phyloP scores from a whole-genome alignment of 371 early-diverging fungal genomes.

The Mucor ambiguus region DNA sequence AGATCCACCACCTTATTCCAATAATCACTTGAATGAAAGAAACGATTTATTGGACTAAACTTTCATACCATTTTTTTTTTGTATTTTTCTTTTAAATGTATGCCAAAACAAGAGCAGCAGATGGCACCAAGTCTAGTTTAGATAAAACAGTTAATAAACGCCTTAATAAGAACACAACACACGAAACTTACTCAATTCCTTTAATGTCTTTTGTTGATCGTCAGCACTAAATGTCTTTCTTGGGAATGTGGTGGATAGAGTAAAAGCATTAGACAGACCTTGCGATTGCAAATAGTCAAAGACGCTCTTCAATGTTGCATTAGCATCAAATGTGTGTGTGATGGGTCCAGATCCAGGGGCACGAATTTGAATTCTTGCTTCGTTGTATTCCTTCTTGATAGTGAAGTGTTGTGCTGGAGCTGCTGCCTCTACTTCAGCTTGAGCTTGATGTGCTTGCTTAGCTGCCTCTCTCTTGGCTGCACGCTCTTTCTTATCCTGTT shows the following conservation, averaged over 20 bases:
- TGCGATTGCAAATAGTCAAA: slow-evolving; percentile 63
- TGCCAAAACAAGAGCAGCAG: slow-evolving; percentile 40
- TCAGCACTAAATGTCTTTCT: slow-evolving; percentile 53
- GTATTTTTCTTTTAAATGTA: slow-evolving; percentile 9
- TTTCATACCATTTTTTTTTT: neutral
- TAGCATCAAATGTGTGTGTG: slow-evolving; percentile 73
- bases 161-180: neutral
- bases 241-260: slow-evolving; percentile 75
- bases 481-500: slow-evolving; percentile 80
- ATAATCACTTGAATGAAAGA: neutral
- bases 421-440: slow-evolving; percentile 20
- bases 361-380: slow-evolving; percentile 73
- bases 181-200: slow-evolving; percentile 52
- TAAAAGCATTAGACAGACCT: slow-evolving; percentile 60
- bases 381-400: slow-evolving; percentile 64
- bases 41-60: slow-evolving; percentile 8
- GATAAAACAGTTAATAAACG: neutral
- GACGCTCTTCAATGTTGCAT: slow-evolving; percentile 69
- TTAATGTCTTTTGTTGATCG: slow-evolving; percentile 46
- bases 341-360: slow-evolving; percentile 56
- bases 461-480: slow-evolving; percentile 52
- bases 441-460: slow-evolving; percentile 22
- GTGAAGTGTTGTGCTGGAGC: slow-evolving; percentile 23
- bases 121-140: slow-evolving; percentile 41
- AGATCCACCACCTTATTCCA: slow-evolving; percentile 12